These are phyloP conservation scores for Priceomyces carsonii DNA, from an alignment of 805 yeast species.

Conservation along the genomic window DNA sequence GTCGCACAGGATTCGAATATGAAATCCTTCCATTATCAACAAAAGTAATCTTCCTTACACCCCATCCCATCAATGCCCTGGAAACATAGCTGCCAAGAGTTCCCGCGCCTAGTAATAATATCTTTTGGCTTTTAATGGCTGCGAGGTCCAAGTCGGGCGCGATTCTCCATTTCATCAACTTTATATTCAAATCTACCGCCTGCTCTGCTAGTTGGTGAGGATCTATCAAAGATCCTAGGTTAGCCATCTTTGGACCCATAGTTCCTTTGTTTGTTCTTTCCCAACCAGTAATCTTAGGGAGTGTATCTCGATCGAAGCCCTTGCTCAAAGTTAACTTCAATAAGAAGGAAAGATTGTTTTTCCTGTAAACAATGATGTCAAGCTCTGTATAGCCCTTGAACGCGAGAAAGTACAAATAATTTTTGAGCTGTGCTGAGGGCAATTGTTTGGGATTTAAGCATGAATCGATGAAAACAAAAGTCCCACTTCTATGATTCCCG, in stretches of 20 bases:
- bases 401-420: slow-evolving; percentile 53
- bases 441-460: slow-evolving; percentile 21
- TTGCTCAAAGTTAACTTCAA: slow-evolving; percentile 17
- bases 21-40: slow-evolving; percentile 90
- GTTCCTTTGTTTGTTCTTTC: slow-evolving; percentile 75
- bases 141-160: slow-evolving; percentile 81
- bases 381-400: slow-evolving; percentile 19
- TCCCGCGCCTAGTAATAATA: slow-evolving; percentile 90
- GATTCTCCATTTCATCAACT: slow-evolving; percentile 95
- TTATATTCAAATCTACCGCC: slow-evolving; percentile 86
- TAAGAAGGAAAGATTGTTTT: slow-evolving; percentile 15
- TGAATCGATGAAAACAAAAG: slow-evolving; percentile 34
- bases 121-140: slow-evolving; percentile 55
- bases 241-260: slow-evolving; percentile 80
- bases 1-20: slow-evolving; percentile 93
- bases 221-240: slow-evolving; percentile 76
- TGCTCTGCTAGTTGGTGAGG: slow-evolving; percentile 85
- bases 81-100: slow-evolving; percentile 93
- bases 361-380: slow-evolving; percentile 25
- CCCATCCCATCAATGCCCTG: slow-evolving; percentile 91
- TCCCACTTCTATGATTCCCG: slow-evolving; percentile 1
- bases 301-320: slow-evolving; percentile 5
- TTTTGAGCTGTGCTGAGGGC: slow-evolving; percentile 59
- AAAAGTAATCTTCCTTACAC: slow-evolving; percentile 79
- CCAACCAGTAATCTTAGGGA: slow-evolving; percentile 77